Conservation (phyloP, 495 filamentous ascomycete species). For the Penicillium daleae region DNA sequence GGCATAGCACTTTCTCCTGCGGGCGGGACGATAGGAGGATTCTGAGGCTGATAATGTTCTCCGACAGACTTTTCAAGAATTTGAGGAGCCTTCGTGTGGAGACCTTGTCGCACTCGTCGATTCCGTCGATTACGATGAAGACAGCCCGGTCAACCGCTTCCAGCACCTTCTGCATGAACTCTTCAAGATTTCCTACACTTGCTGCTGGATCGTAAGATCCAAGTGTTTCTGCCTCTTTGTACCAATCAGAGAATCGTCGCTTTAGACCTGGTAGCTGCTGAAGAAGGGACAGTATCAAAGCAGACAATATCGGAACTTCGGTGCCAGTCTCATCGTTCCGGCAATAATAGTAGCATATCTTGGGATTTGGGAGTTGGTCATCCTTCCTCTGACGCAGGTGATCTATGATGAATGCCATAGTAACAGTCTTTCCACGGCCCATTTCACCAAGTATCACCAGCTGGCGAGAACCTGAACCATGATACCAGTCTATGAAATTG, state of each 20-base stretch:
- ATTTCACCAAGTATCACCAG: no score
- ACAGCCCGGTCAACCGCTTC: slow-evolving; percentile 1
- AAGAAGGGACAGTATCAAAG: neutral
- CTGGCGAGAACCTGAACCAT: no score
- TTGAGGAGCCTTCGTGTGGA: neutral
- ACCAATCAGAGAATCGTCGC: neutral
- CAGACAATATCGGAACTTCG: neutral
- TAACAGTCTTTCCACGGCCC: no score
- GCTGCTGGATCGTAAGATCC: neutral
- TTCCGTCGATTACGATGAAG: neutral
- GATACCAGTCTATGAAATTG: no score
- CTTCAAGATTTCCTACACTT: neutral
- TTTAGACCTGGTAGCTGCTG: neutral
- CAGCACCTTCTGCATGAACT: neutral
- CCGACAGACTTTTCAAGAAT: neutral
- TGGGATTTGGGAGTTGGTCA: neutral
- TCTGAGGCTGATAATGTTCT: neutral
- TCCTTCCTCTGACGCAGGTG: neutral
- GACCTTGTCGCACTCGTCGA: slow-evolving; percentile 2
- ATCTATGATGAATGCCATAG: neutral
- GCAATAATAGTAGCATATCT: slow-evolving; percentile 3
- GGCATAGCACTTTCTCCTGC: neutral
- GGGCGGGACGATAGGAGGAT: neutral
- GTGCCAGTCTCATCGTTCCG: slow-evolving; percentile 1
- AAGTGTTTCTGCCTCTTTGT: slow-evolving; percentile 1